A percentile compares a stretch with the other conserved stretches of the same genome.
These are phyloP conservation scores for Casuarina equisetifolia DNA, from an alignment of 306 rosid genomes.

Conservation along the genomic window DNA sequence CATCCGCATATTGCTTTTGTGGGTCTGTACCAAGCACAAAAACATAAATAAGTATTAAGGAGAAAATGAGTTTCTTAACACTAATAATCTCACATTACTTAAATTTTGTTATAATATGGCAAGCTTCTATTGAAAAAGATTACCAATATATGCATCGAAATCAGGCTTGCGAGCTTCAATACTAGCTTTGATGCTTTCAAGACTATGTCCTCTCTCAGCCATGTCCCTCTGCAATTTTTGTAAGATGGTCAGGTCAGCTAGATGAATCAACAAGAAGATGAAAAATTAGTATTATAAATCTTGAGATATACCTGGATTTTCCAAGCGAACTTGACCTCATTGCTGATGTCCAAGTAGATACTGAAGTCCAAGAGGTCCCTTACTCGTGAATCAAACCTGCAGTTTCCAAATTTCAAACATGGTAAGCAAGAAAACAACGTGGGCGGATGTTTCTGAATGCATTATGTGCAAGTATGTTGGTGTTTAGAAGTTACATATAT, in stretches of 20 bases:
- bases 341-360: slow-evolving; percentile 96
- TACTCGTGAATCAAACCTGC: slow-evolving; percentile 84
- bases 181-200: slow-evolving; percentile 99
- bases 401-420: neutral
- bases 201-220: slow-evolving; percentile 99
- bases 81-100: too few relatives aligned
- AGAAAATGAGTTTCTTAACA: too few relatives aligned
- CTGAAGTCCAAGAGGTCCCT: slow-evolving; percentile 96
- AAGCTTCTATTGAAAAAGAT: too few relatives aligned
- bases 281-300: too few relatives aligned
- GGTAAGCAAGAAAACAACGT: too few relatives aligned
- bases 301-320: slow-evolving; percentile 78
- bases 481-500: neutral
- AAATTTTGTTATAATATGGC: too few relatives aligned
- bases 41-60: neutral
- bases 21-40: slow-evolving; percentile 56
- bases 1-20: slow-evolving; percentile 96
- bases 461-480: too few relatives aligned
- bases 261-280: too few relatives aligned
- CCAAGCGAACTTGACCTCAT: slow-evolving; percentile 99
- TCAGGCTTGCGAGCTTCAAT: slow-evolving; percentile 97
- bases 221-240: slow-evolving; percentile 77
- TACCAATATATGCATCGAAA: slow-evolving; percentile 94
- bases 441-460: too few relatives aligned
- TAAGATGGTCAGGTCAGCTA: slow-evolving; percentile 17